These are phyloP conservation scores for Pelargonium nanum DNA, from an alignment of 345 rosid species.

Conservation along the genomic window DNA sequence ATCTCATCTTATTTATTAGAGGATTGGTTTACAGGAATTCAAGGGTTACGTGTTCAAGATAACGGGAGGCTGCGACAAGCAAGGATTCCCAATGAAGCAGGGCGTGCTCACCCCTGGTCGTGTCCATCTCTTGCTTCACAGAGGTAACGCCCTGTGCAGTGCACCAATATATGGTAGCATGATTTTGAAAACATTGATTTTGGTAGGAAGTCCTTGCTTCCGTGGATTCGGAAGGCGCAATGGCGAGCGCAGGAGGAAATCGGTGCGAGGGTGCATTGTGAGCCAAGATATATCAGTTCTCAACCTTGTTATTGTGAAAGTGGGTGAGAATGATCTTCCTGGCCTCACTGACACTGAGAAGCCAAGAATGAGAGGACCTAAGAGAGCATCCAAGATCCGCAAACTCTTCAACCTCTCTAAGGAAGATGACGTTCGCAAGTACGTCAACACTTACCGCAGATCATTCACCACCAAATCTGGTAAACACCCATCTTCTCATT, in stretches of 20 bases:
- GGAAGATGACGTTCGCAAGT: constrained; percentile 74
- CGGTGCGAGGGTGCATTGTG: constrained; percentile 84
- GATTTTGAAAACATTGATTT: background rate
- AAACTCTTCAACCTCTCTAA: constrained; percentile 61
- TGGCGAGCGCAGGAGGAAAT: constrained; percentile 76
- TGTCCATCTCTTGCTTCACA: constrained; percentile 53
- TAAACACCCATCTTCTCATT: constrained; percentile 6
- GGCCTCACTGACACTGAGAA: constrained; percentile 65
- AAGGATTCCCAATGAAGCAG: constrained; percentile 66
- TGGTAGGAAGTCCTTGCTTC: constrained; percentile 62
- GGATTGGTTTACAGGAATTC: constrained; percentile 32
- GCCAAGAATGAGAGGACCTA: constrained; percentile 83
- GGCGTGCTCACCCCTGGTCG: constrained; percentile 56
- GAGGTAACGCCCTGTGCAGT: constrained; percentile 25
- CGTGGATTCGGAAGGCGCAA: constrained; percentile 67
- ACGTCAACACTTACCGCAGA: constrained; percentile 75
- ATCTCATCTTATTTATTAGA: background rate
- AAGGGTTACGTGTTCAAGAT: constrained; percentile 57
- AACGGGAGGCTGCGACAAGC: constrained; percentile 60
- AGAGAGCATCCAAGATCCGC: constrained; percentile 73
- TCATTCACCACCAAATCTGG: constrained; percentile 60
- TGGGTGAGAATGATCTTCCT: constrained; percentile 68
- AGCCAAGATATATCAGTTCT: constrained; percentile 72
- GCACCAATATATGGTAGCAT: background rate
- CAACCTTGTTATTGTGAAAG: constrained; percentile 71